Conservation (phyloP, 2,329 filamentous ascomycete genomes). For the Penicillium sp. region DNA sequence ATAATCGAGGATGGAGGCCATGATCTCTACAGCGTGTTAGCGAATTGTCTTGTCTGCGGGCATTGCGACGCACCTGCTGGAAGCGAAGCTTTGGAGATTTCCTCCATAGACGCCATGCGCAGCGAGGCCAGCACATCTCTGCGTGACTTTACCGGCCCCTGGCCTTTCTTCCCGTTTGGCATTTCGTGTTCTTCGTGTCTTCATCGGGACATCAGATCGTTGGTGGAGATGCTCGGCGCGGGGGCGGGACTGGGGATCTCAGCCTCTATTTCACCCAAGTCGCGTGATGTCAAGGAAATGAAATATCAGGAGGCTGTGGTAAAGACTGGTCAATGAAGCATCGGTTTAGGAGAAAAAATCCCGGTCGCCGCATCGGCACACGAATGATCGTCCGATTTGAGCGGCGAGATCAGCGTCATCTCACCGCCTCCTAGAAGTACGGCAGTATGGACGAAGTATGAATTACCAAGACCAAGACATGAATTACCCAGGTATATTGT, state of each 20-base stretch:
- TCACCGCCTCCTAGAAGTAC: conserved; percentile 1
- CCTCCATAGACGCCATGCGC: conserved; percentile 68
- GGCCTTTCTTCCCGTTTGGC: conserved; percentile 48
- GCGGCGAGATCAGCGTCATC: conserved; percentile 9
- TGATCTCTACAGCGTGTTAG: conserved; percentile 61
- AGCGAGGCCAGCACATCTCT: conserved; percentile 66
- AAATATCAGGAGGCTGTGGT: not conserved
- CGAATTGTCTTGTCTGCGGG: not conserved
- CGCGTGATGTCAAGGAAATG: not conserved
- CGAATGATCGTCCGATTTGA: conserved; percentile 5
- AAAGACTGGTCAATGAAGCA: not conserved
- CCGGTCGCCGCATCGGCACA: conserved; percentile 2
- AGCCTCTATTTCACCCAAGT: not conserved
- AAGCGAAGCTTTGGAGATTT: conserved; percentile 69
- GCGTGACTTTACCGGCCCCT: conserved; percentile 33
- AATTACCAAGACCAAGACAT: not conserved
- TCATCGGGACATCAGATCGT: conserved; percentile 24
- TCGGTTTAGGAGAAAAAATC: not conserved
- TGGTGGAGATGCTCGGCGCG: conserved; percentile 3
- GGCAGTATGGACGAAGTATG: conserved; percentile 1
- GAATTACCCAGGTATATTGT: not conserved
- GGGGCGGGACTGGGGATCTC: not conserved
- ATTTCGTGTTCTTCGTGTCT: conserved; percentile 31
- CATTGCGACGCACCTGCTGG: conserved; percentile 62
- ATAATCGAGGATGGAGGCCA: conserved; percentile 82